phyloP scores from a whole-genome alignment of 345 rosid genomes.

The Boechera divaricarpa region DNA sequence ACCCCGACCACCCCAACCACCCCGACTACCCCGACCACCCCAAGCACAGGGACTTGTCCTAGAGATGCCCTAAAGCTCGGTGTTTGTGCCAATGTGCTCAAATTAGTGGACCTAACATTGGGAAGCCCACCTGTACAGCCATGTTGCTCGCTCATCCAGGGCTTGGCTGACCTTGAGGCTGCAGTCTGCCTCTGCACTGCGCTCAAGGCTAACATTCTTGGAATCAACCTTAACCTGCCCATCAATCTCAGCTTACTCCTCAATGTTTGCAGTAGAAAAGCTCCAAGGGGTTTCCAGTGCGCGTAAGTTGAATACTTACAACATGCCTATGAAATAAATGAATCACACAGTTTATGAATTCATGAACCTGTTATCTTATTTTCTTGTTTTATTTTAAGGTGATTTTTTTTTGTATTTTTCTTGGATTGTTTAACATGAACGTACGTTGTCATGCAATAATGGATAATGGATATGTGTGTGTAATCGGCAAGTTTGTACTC shows the following conservation, averaged over 20 bases:
- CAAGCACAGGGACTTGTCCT: constrained; percentile 43
- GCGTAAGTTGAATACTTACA: constrained; percentile 29
- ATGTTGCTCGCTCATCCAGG: constrained; percentile 51
- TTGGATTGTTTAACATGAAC: constrained; percentile 17
- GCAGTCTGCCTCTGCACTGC: constrained; percentile 61
- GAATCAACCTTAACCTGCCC: constrained; percentile 54
- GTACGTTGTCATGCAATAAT: constrained; percentile 25
- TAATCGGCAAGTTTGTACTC: constrained; percentile 26
- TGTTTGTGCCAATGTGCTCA: constrained; percentile 47
- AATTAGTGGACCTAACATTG: constrained; percentile 44
- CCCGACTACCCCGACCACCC: neutral
- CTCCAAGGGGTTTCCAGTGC: constrained; percentile 48
- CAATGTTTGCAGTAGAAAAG: constrained; percentile 44
- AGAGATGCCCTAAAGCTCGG: constrained; percentile 50
- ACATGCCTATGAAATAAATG: neutral
- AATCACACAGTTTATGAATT: neutral
- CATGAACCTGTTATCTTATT: neutral
- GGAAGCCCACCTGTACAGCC: constrained; percentile 49
- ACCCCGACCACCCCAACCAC: constrained; percentile 9
- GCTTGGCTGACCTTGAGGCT: constrained; percentile 58
- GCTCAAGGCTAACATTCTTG: constrained; percentile 50
- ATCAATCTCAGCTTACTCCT: constrained; percentile 51
- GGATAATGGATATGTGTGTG: constrained; percentile 9
- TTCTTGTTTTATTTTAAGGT: constrained; percentile 1
- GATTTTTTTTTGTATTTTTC: neutral